Percentiles rank a stretch among this genome's conserved stretches.
Evolutionary conservation across 345 rosid species (phyloP).

Genomic region (Aquilaria sinensis): DNA sequence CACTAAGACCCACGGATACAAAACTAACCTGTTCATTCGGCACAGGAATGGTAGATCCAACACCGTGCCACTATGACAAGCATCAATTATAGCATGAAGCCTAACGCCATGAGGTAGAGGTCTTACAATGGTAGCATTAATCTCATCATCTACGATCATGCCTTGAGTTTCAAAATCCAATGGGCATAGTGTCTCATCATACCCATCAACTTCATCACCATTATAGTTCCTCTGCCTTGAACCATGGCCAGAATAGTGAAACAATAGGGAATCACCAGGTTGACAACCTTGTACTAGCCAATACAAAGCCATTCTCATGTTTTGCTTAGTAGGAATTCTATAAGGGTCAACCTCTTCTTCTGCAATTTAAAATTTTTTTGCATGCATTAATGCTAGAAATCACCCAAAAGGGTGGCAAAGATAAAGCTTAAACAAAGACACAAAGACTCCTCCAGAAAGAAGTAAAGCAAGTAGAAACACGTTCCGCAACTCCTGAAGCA

Average conservation of each 20-base stretch:
- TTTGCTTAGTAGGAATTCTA: constrained; percentile 63
- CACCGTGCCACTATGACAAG: constrained; percentile 90
- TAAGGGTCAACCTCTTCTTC: constrained; percentile 84
- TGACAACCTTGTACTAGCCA: constrained; percentile 93
- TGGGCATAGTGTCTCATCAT: constrained; percentile 85
- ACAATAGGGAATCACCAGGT: constrained; percentile 82
- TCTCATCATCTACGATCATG: constrained; percentile 93
- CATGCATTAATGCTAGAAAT: too few species aligned
- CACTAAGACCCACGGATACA: too few species aligned
- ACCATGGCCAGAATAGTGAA: constrained; percentile 89
- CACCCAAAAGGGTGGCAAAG: too few species aligned
- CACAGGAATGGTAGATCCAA: constrained; percentile 80
- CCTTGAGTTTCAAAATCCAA: constrained; percentile 90
- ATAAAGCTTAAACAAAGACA: too few species aligned
- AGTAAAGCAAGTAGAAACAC: too few species aligned
- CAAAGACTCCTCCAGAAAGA: too few species aligned
- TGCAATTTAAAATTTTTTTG: constrained; percentile 22
- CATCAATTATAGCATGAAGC: constrained; percentile 77
- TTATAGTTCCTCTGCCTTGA: constrained; percentile 62
- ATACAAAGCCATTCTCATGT: constrained; percentile 78
- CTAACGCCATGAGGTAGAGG: constrained; percentile 73
- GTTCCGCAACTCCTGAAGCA: too few species aligned
- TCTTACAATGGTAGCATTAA: constrained; percentile 61
- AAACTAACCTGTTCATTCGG: constrained; percentile 64
- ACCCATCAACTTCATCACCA: constrained; percentile 89